Evolutionary conservation across 768 basidiomycete genomes (phyloP).

Genomic region (Trametes cubensis): DNA sequence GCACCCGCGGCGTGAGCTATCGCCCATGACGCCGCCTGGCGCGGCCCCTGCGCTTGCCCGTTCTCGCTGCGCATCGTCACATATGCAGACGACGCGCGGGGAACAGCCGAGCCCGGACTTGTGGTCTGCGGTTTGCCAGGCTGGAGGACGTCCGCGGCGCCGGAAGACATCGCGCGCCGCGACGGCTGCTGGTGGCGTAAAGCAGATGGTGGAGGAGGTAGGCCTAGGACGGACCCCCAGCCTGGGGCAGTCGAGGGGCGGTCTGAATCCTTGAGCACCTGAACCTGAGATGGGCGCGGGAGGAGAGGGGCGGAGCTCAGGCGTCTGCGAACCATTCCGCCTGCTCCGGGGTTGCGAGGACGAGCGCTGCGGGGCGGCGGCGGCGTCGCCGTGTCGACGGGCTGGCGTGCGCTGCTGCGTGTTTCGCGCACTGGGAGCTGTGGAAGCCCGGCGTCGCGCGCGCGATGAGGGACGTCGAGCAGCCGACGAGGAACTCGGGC

Average conservation of each 20-base stretch:
- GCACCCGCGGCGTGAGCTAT: not conserved
- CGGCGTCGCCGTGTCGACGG: constrained; percentile 5
- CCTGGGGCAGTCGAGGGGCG: not conserved
- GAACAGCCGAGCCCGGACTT: not conserved
- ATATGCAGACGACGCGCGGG: constrained; percentile 1
- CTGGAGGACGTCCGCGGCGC: not conserved
- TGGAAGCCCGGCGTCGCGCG: constrained; percentile 22
- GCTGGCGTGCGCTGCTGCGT: not conserved
- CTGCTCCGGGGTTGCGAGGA: constrained; percentile 16
- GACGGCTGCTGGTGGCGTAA: not conserved
- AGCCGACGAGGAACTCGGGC: constrained; percentile 27
- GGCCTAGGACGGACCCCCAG: not conserved
- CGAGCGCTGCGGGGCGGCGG: constrained; percentile 17
- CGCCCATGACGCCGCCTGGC: constrained; percentile 6
- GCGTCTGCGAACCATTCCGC: constrained; percentile 11
- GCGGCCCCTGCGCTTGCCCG: not conserved
- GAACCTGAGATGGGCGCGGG: not conserved
- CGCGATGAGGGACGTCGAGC: constrained; percentile 22
- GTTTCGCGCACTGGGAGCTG: constrained; percentile 1
- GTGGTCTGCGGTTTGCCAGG: not conserved
- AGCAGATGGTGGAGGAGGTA: not conserved
- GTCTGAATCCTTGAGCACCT: not conserved
- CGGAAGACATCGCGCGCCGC: constrained; percentile 10
- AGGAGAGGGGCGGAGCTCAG: constrained; percentile 2
- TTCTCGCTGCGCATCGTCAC: constrained; percentile 5